These are phyloP conservation scores for Plasmodium chabaudi DNA, from an alignment of 169 alveolate species.

Conservation along the genomic window DNA sequence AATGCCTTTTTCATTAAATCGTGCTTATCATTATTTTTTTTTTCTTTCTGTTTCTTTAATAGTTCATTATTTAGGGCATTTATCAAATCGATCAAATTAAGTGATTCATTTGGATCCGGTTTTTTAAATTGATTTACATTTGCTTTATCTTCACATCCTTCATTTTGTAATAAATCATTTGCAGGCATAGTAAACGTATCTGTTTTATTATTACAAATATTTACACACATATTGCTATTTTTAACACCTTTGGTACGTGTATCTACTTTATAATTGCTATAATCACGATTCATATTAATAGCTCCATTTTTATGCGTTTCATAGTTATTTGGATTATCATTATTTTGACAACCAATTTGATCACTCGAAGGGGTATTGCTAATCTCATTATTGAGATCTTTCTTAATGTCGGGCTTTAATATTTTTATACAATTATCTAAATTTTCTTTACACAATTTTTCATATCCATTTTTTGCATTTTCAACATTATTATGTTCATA, in stretches of 20 bases:
- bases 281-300: neutral
- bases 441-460: no score
- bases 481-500: neutral
- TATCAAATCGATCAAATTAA: neutral
- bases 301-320: neutral
- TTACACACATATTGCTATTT: neutral
- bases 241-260: no score
- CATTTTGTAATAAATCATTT: neutral
- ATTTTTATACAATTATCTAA: no score
- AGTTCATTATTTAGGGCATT: slow-evolving; percentile 12
- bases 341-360: neutral
- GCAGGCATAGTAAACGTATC: no score
- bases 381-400: neutral
- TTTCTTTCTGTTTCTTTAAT: slow-evolving; percentile 10
- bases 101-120: neutral
- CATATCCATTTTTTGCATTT: neutral
- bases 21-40: slow-evolving; percentile 3
- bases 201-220: no score
- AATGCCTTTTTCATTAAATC: slow-evolving; percentile 32
- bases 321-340: neutral
- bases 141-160: slow-evolving; percentile 1
- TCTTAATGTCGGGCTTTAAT: neutral
- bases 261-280: neutral
- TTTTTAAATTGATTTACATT: neutral
- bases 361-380: neutral